Base-by-base conservation (phyloP, 768 basidiomycete genomes). In the Lentinula raphanica region DNA sequence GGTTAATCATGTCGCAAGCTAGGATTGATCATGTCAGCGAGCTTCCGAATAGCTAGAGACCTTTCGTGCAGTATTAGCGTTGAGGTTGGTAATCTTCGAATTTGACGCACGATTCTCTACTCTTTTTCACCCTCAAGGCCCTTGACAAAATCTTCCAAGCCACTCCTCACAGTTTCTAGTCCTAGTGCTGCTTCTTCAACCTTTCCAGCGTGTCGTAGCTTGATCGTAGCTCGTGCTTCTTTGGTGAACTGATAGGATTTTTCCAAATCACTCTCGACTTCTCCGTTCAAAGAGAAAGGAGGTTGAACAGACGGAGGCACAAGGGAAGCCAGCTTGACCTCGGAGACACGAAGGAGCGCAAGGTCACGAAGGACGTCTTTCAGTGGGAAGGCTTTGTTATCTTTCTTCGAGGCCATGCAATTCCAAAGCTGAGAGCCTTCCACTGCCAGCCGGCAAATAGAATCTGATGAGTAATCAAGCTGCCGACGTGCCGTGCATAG, bases 321-420 rank as follows among this genome's bases (percentile, higher is more conserved):
- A 48, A 56, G 5, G 72, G 65, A 17, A 81, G 62, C 59, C 79
- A 73, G 45, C 21, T 39, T 45, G 25, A 80, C 59, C 23, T 79
- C 81, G 9, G 85, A 83, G 27, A 82, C 82, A 28, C 86, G 81
- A 19, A 92, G 72, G 31, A 89, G 69, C 5, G 90, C 88, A 23
- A 92, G 80, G 69, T 92, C 90, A 12, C 79, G 85, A 36, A 91
- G 76, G 6, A 83, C 84, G 57, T 83, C 79, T 58, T 75, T 69
- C 29, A 90, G 76, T 6, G 82, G 73, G 40, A 91, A 74, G 12
- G 83, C 79, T 59, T 83, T 78, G 21, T 57, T 65, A 55, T 72
- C 72, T 74, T 74, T 42, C 19, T 53, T 38, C 7, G 28, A 31
- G 17, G 50, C 29, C 50, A 53, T 53, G 32, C 15, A 9, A 28